Percentiles rank a stretch among this genome's conserved stretches.
Evolutionary conservation across 352 stramenopile genomes (phyloP).

Genomic region (Globisporangium acanthophoron): DNA sequence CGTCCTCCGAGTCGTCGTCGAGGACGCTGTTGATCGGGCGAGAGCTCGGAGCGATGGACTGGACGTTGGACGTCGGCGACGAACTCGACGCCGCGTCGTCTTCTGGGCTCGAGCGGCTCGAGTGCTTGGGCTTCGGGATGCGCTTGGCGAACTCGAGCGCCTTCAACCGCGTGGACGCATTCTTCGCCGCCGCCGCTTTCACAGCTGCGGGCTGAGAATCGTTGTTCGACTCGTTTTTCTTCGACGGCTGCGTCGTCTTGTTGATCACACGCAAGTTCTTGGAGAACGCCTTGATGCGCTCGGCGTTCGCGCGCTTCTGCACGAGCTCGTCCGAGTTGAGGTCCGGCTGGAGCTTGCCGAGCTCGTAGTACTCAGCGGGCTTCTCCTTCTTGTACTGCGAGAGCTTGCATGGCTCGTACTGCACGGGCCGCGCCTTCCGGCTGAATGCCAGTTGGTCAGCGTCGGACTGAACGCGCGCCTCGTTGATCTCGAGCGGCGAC

Average conservation of each 20-base stretch:
- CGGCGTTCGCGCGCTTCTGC: conserved; percentile 70
- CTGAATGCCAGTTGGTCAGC: conserved; percentile 77
- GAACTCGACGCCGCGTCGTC: conserved; percentile 10
- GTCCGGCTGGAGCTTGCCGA: conserved; percentile 87
- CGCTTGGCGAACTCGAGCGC: conserved; percentile 76
- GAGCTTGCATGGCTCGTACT: conserved; percentile 83
- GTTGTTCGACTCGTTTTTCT: conserved; percentile 25
- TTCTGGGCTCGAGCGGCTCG: conserved; percentile 18
- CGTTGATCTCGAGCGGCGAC: conserved; percentile 53
- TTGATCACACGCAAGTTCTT: conserved; percentile 77
- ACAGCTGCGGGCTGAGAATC: conserved; percentile 2
- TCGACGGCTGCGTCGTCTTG: conserved; percentile 30
- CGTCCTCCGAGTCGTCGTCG: conserved; percentile 55
- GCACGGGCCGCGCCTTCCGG: conserved; percentile 57
- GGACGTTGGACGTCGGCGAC: conserved; percentile 16
- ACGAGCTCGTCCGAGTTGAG: conserved; percentile 77
- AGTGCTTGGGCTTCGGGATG: conserved; percentile 60
- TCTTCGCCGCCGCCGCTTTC: conserved; percentile 22
- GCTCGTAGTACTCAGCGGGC: conserved; percentile 75
- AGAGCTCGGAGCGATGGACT: conserved; percentile 15
- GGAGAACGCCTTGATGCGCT: conserved; percentile 82
- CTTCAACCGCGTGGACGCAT: conserved; percentile 60
- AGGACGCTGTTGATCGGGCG: conserved; percentile 46
- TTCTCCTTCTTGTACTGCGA: conserved; percentile 88
- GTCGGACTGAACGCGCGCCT: conserved; percentile 45